A percentile compares a stretch with the other conserved stretches of the same genome.
Conservation (phyloP, 2,329 filamentous ascomycete species). For the Aspergillus texensis region DNA sequence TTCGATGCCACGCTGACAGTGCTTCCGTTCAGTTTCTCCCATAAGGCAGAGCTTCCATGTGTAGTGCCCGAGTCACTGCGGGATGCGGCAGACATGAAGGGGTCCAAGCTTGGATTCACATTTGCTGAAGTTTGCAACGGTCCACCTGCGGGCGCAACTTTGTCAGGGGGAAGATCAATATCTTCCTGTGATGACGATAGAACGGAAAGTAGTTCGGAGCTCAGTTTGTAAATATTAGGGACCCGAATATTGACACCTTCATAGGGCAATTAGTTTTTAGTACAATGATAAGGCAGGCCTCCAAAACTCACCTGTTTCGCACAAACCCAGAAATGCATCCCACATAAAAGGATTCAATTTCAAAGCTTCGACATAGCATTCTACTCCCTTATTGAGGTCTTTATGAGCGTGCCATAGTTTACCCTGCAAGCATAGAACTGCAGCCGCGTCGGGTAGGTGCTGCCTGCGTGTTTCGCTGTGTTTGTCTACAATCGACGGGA, state of each 20-base stretch:
- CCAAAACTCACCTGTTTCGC: slow-evolving; percentile 65
- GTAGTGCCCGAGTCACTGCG: slow-evolving; percentile 37
- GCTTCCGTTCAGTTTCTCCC: slow-evolving; percentile 53
- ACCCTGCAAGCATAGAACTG: slow-evolving; percentile 79
- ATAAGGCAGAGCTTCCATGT: slow-evolving; percentile 49
- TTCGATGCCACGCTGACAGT: slow-evolving; percentile 44
- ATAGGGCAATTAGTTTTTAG: slow-evolving; percentile 15
- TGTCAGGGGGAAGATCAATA: slow-evolving; percentile 34
- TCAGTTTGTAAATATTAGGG: slow-evolving; percentile 82
- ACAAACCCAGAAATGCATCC: slow-evolving; percentile 90
- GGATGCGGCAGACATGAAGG: slow-evolving; percentile 42
- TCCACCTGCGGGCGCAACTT: slow-evolving; percentile 31
- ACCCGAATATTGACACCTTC: slow-evolving; percentile 77
- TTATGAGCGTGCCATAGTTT: slow-evolving; percentile 83
- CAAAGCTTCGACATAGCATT: slow-evolving; percentile 84
- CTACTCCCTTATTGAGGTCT: slow-evolving; percentile 78
- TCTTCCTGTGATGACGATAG: slow-evolving; percentile 43
- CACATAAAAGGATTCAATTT: slow-evolving; percentile 95
- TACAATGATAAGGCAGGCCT: neutral
- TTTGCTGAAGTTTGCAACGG: slow-evolving; percentile 42
- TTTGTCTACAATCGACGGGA: slow-evolving; percentile 51
- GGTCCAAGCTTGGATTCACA: slow-evolving; percentile 43
- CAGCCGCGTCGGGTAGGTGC: slow-evolving; percentile 78
- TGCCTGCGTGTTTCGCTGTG: slow-evolving; percentile 77
- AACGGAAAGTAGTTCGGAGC: slow-evolving; percentile 61